Evolutionary conservation across 345 rosid species (phyloP).

Genomic region (Lepidium didymum): DNA sequence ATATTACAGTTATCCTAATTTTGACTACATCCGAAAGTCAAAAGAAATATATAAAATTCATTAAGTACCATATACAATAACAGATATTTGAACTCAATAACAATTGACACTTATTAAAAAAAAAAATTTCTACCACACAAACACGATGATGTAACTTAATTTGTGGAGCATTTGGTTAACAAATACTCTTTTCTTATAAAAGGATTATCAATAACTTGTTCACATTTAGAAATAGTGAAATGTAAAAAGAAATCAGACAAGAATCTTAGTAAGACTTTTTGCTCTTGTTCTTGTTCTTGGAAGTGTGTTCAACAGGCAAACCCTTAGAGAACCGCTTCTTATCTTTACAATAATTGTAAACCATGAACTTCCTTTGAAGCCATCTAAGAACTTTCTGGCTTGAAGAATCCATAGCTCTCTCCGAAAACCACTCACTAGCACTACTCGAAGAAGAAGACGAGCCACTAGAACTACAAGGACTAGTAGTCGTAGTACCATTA

Average conservation of each 20-base stretch:
- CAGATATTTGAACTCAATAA: too few species aligned
- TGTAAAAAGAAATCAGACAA: background rate
- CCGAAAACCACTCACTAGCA: constrained; percentile 26
- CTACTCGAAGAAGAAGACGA: constrained; percentile 18
- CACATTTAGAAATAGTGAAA: too few species aligned
- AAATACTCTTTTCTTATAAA: too few species aligned
- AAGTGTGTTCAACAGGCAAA: constrained; percentile 39
- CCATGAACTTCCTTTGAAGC: constrained; percentile 57
- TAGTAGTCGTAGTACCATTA: constrained; percentile 3
- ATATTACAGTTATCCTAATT: too few species aligned
- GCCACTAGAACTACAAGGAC: constrained; percentile 11
- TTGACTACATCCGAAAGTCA: too few species aligned
- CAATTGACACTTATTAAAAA: too few species aligned
- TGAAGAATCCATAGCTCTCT: constrained; percentile 29
- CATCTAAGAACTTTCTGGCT: constrained; percentile 34
- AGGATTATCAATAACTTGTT: too few species aligned
- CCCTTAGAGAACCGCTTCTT: constrained; percentile 45
- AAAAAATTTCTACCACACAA: too few species aligned
- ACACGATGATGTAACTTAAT: too few species aligned
- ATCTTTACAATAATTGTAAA: constrained; percentile 61
- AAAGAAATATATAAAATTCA: too few species aligned
- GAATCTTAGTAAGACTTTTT: background rate
- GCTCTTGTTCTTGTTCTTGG: constrained; percentile 2
- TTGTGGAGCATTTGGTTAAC: too few species aligned
- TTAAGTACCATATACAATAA: too few species aligned